A percentile compares a stretch with the other conserved stretches of the same genome.
Evolutionary conservation across 192 early-diverging fungal species (phyloP).

Genomic region (Mortierella antarctica): DNA sequence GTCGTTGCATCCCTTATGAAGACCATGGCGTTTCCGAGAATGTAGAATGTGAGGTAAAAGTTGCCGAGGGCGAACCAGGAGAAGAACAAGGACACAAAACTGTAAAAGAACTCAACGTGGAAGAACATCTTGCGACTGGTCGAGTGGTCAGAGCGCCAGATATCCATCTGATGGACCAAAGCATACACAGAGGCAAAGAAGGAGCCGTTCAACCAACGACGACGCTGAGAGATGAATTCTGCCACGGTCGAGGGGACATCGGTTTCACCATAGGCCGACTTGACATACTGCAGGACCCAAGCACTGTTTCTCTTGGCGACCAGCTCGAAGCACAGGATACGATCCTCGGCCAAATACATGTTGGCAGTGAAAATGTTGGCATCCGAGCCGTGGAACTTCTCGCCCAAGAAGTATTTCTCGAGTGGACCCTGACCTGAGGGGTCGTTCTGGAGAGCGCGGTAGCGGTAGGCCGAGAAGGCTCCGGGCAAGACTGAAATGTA

Average conservation of each 20-base stretch:
- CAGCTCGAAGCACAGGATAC: slow-evolving; percentile 88
- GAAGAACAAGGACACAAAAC: slow-evolving; percentile 83
- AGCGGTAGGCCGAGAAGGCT: slow-evolving; percentile 89
- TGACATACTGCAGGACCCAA: slow-evolving; percentile 83
- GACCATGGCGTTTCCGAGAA: slow-evolving; percentile 72
- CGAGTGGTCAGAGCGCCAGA: slow-evolving; percentile 83
- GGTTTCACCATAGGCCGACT: slow-evolving; percentile 78
- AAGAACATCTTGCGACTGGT: slow-evolving; percentile 78
- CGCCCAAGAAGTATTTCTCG: slow-evolving; percentile 81
- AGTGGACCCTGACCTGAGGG: slow-evolving; percentile 69
- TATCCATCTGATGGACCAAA: slow-evolving; percentile 77
- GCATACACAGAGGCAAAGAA: slow-evolving; percentile 95
- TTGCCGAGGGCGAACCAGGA: slow-evolving; percentile 92
- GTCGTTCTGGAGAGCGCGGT: slow-evolving; percentile 76
- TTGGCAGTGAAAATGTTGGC: slow-evolving; percentile 80
- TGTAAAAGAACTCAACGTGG: slow-evolving; percentile 85
- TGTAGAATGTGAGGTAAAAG: slow-evolving; percentile 92
- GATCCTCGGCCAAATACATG: slow-evolving; percentile 88
- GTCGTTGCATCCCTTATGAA: slow-evolving; percentile 13
- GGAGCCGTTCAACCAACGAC: slow-evolving; percentile 96
- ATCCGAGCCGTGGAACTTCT: slow-evolving; percentile 64
- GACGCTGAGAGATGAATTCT: slow-evolving; percentile 96
- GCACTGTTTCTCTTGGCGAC: slow-evolving; percentile 74
- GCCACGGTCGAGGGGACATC: slow-evolving; percentile 82
- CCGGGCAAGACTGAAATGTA: slow-evolving; percentile 90